These are phyloP conservation scores for Actinomortierella wolfii DNA, from an alignment of 371 early-diverging fungal genomes.

Conservation along the genomic window DNA sequence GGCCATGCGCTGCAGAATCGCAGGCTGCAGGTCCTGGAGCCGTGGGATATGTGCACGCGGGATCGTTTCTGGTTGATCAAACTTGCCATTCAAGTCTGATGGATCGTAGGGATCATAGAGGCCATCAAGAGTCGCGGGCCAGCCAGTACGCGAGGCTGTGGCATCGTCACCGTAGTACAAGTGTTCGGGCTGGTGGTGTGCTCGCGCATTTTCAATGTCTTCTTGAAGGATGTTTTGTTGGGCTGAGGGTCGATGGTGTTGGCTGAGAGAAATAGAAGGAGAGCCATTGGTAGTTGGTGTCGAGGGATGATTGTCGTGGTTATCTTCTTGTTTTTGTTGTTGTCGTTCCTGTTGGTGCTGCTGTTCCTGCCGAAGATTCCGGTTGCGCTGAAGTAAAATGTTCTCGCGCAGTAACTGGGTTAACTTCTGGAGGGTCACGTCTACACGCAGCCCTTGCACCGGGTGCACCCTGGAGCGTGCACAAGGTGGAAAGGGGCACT, in stretches of 20 bases:
- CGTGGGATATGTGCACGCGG: neutral
- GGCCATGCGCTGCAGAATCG: slow-evolving; percentile 21
- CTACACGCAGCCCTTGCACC: slow-evolving; percentile 36
- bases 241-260: no score
- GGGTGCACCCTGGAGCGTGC: slow-evolving; percentile 33
- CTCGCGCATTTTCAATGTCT: slow-evolving; percentile 8
- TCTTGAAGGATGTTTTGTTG: slow-evolving; percentile 11
- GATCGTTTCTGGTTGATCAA: no score
- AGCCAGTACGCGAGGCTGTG: slow-evolving; percentile 1
- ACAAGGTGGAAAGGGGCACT: slow-evolving; percentile 27
- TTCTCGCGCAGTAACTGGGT: slow-evolving; percentile 1
- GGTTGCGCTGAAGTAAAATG: no score
- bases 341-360: neutral
- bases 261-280: no score
- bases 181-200: slow-evolving; percentile 18
- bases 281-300: no score
- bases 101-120: slow-evolving; percentile 15
- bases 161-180: slow-evolving; percentile 13
- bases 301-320: neutral
- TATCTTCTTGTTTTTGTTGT: neutral
- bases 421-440: slow-evolving; percentile 41
- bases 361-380: no score
- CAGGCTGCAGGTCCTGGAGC: neutral
- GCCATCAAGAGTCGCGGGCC: slow-evolving; percentile 20
- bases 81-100: neutral